Percentiles rank a stretch among this genome's conserved stretches.
phyloP scores from a whole-genome alignment of 768 basidiomycete genomes.

The Suillus subalutaceus region DNA sequence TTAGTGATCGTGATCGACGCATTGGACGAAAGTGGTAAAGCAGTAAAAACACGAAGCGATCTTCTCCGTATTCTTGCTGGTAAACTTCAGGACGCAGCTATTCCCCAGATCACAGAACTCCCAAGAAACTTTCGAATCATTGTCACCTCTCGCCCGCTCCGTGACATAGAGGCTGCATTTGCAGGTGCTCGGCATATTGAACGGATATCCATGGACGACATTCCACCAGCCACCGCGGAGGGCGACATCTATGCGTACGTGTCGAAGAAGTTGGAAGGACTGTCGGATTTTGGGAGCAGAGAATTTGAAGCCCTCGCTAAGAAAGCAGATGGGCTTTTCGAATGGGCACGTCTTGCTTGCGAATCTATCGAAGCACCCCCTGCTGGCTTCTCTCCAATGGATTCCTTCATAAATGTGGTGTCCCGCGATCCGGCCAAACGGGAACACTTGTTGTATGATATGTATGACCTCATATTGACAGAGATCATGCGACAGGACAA shows the following conservation, averaged over 20 bases:
- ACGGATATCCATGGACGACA: constrained; percentile 9
- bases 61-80: constrained; percentile 19
- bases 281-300: background rate
- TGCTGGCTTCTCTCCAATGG: constrained; percentile 4
- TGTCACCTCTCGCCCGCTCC: constrained; percentile 12
- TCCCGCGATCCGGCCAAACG: background rate
- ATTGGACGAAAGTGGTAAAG: constrained; percentile 20
- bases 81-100: background rate
- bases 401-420: constrained; percentile 4
- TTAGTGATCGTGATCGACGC: constrained; percentile 31
- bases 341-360: constrained; percentile 17
- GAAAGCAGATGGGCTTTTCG: constrained; percentile 14
- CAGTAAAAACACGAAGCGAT: constrained; percentile 5
- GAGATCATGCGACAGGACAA: constrained; percentile 7
- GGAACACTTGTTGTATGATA: constrained; percentile 11
- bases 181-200: background rate
- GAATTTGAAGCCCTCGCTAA: constrained; percentile 1
- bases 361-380: constrained; percentile 10
- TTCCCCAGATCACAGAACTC: background rate
- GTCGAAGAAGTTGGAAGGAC: constrained; percentile 5
- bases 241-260: constrained; percentile 9
- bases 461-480: constrained; percentile 13
- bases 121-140: constrained; percentile 14
- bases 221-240: constrained; percentile 5
- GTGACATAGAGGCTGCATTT: background rate